Evolutionary conservation across 352 stramenopile species (phyloP).

Genomic region (Globisporangium iwayamae): DNA sequence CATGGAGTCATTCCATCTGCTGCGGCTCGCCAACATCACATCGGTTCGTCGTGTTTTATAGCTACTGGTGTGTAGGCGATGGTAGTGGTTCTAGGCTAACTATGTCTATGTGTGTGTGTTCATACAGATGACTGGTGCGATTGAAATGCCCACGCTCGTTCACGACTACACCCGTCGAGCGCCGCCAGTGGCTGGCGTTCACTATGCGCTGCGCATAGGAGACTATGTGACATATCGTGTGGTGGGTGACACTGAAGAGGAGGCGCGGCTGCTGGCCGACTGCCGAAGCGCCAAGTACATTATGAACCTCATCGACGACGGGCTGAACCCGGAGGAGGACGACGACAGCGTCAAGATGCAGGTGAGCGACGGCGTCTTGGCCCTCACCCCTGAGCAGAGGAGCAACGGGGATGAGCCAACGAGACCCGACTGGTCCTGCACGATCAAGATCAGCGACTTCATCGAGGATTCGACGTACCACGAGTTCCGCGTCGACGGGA

Average conservation of each 20-base stretch:
- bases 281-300: constrained; percentile 58
- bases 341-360: constrained; percentile 38
- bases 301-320: constrained; percentile 66
- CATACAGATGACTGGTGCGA: constrained; percentile 34
- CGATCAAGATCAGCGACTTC: constrained; percentile 48
- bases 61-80: constrained; percentile 5
- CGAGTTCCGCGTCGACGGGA: constrained; percentile 58
- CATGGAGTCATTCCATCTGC: constrained; percentile 53
- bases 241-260: constrained; percentile 41
- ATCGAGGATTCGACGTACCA: constrained; percentile 31
- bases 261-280: constrained; percentile 46
- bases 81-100: neutral
- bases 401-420: neutral
- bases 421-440: constrained; percentile 45
- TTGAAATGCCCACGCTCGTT: constrained; percentile 25
- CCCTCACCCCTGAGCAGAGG: neutral
- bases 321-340: constrained; percentile 43
- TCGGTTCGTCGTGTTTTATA: constrained; percentile 34
- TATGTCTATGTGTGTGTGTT: neutral
- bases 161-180: constrained; percentile 5
- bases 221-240: constrained; percentile 48
- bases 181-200: constrained; percentile 17
- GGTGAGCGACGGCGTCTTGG: constrained; percentile 21
- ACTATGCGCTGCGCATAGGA: constrained; percentile 40
- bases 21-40: constrained; percentile 63